Evolutionary conservation across 495 filamentous ascomycete species (phyloP), one percentile per base, ranked within the genome.

Genomic region (Neurospora sp.): DNA sequence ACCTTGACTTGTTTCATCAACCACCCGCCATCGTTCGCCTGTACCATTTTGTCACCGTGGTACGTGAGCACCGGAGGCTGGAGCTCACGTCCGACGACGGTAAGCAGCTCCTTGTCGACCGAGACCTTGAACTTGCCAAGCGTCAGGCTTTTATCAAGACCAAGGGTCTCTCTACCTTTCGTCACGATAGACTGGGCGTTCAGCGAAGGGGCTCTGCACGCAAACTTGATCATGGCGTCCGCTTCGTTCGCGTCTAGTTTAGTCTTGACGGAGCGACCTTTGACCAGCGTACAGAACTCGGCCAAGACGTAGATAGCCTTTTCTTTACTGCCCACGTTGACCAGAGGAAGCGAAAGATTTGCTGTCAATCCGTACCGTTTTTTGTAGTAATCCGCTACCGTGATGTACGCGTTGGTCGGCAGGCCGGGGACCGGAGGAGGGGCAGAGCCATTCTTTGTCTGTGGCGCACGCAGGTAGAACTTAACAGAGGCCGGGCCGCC

Each of bases 131-230:
- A 93, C 8, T 75, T 75, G 0, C 69, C 80, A n/a, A 84, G 75
- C 40, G 81, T 70, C 4, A 41, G 31, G 53, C 81, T 84, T 9
- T 74, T 72, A 44, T 86, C 82, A 17, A 84, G 76, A 20, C 74
- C 78, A 12, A 84, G 75, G 20, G 78, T 70, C n/a, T 76, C 10
- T 68, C 80, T 83, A 22, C 89, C 92, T 9, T 85, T 81, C 1
- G 76, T 84, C 2, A 87, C 82, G 75, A 97, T 91, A 0, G 89
- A 91, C 20, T 81, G 71, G 0, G 90, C 91, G 75, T 96, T 96
- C 42, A 84, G 81, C 0, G 80, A 83, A 0, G 93, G 91, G 10
- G 80, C 79, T 14, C 92, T 86, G 41, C 90, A 91, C 1, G 93
- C 90, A 77, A 94, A 92, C 2, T 76, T 77, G 27, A 93, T 85